These are phyloP conservation scores for Wickerhamomyces chaumierensis DNA, from an alignment of 805 yeast genomes.

Conservation along the genomic window DNA sequence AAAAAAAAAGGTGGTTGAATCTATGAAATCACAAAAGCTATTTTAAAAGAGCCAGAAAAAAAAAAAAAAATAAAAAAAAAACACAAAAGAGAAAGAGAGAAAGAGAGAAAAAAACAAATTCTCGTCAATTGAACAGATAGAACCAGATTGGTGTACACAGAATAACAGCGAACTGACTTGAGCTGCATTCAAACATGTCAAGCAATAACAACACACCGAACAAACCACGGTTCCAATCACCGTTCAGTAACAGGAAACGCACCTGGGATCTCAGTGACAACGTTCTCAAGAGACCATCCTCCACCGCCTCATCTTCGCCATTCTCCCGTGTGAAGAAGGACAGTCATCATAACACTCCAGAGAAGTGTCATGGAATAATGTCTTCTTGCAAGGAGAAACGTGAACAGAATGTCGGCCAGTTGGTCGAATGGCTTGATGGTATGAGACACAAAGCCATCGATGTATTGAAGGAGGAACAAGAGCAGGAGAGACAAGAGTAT, in stretches of 20 bases:
- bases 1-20: too few relatives aligned
- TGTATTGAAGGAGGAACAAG: constrained; percentile 20
- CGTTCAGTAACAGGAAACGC: neutral
- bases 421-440: constrained; percentile 23
- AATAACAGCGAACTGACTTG: too few relatives aligned
- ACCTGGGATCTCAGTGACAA: neutral
- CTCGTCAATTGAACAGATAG: too few relatives aligned
- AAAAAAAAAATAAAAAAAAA: too few relatives aligned
- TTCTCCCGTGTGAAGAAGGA: neutral
- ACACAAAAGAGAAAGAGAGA: too few relatives aligned
- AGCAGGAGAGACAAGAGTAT: constrained; percentile 26
- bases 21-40: too few relatives aligned
- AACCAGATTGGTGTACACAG: too few relatives aligned
- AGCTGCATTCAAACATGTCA: neutral
- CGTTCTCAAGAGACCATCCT: too few relatives aligned
- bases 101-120: too few relatives aligned
- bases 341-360: constrained; percentile 6
- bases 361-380: neutral
- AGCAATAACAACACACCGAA: neutral
- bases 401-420: constrained; percentile 10
- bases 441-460: constrained; percentile 23
- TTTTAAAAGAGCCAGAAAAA: too few relatives aligned
- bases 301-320: neutral
- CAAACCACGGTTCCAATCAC: neutral
- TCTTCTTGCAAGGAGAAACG: neutral